Percentiles rank a stretch among this genome's conserved stretches.
Conservation (phyloP, 1,284 basidiomycete species). For the Pseudozyma tsukubaensis region DNA sequence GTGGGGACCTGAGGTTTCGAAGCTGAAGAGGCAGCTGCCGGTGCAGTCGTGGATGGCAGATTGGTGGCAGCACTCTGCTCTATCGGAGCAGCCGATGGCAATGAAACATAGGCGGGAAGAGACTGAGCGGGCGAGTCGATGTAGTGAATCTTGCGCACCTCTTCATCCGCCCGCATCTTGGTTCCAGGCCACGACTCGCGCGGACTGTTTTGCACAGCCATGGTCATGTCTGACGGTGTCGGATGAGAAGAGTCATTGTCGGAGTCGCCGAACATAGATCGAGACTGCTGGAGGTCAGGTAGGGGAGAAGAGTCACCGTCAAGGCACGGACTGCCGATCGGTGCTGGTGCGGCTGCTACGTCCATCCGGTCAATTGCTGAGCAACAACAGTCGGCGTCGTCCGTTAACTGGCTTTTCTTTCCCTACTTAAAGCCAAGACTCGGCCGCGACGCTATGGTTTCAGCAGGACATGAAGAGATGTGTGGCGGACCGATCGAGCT, state of each 20-base stretch:
- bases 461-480: too few relatives aligned
- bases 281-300: conserved; percentile 38
- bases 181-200: conserved; percentile 10
- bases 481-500: too few relatives aligned
- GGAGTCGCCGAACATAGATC: conserved; percentile 34
- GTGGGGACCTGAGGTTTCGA: not conserved
- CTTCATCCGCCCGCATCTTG: conserved; percentile 27
- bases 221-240: conserved; percentile 36
- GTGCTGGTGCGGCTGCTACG: not conserved
- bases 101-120: not conserved
- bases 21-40: not conserved
- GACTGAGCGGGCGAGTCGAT: conserved; percentile 31
- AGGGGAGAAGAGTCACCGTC: conserved; percentile 18
- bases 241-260: conserved; percentile 46
- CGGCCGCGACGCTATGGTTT: too few relatives aligned
- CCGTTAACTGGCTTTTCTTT: not conserved
- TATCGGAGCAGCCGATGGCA: not conserved
- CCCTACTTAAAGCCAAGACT: not conserved
- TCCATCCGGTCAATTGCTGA: conserved; percentile 20
- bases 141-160: conserved; percentile 44
- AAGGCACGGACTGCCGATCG: conserved; percentile 2
- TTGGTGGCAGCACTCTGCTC: not conserved
- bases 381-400: not conserved
- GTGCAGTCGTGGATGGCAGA: not conserved
- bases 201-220: conserved; percentile 7